Conservation (phyloP, 768 basidiomycete species). For the Lactarius sp. region DNA sequence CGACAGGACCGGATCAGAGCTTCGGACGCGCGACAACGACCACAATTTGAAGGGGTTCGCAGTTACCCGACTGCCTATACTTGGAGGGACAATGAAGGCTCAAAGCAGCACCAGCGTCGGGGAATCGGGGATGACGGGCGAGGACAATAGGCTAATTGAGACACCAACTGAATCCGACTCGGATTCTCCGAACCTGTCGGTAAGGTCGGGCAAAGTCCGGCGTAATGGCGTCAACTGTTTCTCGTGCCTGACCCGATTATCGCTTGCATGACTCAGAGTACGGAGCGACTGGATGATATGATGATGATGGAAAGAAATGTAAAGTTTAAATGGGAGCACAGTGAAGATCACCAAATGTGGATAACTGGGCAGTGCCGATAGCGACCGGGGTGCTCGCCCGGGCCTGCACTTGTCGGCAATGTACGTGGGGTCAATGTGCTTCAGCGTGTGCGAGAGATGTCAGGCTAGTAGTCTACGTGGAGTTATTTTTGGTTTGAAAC, state of each 20-base stretch:
- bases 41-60: slow-evolving; percentile 1
- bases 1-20: background rate
- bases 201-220: no score
- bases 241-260: background rate
- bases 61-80: background rate
- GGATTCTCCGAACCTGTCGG: background rate
- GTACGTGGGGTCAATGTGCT: no score
- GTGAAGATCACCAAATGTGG: background rate
- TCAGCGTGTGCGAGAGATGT: background rate
- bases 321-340: no score
- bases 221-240: no score
- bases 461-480: background rate
- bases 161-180: background rate
- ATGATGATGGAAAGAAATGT: background rate
- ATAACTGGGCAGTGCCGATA: background rate
- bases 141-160: slow-evolving; percentile 5
- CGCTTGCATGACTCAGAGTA: background rate
- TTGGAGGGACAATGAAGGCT: slow-evolving; percentile 6
- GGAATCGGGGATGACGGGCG: slow-evolving; percentile 1
- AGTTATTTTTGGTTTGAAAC: background rate
- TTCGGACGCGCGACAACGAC: background rate
- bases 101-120: background rate
- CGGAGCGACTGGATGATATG: background rate
- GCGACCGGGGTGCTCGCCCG: background rate
- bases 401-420: background rate